Conservation (phyloP, 1,284 basidiomycete genomes). For the Phellopilus nigrolimitatus region DNA sequence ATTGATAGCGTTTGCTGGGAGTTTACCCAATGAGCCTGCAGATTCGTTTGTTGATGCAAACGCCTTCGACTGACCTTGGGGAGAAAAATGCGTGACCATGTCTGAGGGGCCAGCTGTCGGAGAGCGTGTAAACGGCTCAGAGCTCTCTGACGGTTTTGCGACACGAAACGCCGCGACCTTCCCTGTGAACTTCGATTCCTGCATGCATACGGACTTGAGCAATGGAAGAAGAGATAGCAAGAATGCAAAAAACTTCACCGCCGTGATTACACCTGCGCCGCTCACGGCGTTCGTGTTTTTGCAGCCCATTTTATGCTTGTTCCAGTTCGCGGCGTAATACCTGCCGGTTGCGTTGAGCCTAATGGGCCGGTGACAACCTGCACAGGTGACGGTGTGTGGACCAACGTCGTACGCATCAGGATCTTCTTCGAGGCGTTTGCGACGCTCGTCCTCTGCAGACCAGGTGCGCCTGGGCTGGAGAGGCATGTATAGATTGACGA, state of each 20-base stretch:
- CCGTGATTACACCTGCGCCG: slow-evolving; percentile 11
- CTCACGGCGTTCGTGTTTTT: slow-evolving; percentile 18
- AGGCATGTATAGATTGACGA: slow-evolving; percentile 7
- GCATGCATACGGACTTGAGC: not conserved
- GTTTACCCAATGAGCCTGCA: too few relatives aligned
- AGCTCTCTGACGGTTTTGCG: slow-evolving; percentile 16
- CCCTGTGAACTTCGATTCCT: slow-evolving; percentile 20
- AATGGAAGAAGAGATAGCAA: not conserved
- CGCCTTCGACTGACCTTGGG: not conserved
- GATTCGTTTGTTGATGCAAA: not conserved
- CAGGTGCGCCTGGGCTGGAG: slow-evolving; percentile 18
- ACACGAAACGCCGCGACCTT: slow-evolving; percentile 20
- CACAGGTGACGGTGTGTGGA: slow-evolving; percentile 18
- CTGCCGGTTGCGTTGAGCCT: slow-evolving; percentile 20
- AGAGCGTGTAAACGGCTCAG: slow-evolving; percentile 4
- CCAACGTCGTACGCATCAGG: slow-evolving; percentile 20
- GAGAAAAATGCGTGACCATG: not conserved
- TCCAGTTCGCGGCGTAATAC: slow-evolving; percentile 21
- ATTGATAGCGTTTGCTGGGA: too few relatives aligned
- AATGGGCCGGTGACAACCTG: slow-evolving; percentile 19
- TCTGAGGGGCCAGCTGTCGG: not conserved
- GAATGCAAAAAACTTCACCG: slow-evolving; percentile 1
- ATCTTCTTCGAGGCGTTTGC: slow-evolving; percentile 18
- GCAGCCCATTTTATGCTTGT: slow-evolving; percentile 21
- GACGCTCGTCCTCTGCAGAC: slow-evolving; percentile 20